Evolutionary conservation across 352 stramenopile species (phyloP).

Genomic region (Phytophthora multivora): DNA sequence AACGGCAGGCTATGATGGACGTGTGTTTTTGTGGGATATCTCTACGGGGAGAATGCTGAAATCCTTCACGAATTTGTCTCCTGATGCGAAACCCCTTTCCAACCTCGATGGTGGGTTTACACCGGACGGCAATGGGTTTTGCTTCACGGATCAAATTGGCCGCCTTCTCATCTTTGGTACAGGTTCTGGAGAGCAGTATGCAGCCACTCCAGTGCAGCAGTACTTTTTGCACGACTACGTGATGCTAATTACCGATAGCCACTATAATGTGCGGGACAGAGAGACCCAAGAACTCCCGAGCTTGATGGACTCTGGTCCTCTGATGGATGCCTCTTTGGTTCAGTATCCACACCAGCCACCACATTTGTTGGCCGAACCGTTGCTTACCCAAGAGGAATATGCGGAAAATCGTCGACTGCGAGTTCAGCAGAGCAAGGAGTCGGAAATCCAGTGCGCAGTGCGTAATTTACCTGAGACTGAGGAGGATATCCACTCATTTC

Average conservation of each 20-base stretch:
- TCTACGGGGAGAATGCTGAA: constrained; percentile 66
- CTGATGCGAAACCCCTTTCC: constrained; percentile 60
- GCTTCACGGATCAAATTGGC: constrained; percentile 85
- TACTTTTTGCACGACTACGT: constrained; percentile 92
- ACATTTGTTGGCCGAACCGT: constrained; percentile 49
- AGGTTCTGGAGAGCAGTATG: constrained; percentile 68
- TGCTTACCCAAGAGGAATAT: constrained; percentile 50
- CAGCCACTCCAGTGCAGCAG: constrained; percentile 75
- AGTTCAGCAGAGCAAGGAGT: constrained; percentile 71
- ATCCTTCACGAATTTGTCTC: constrained; percentile 61
- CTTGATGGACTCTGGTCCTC: constrained; percentile 75
- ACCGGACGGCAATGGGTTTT: constrained; percentile 68
- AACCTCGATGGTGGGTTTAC: constrained; percentile 83
- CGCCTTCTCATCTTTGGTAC: constrained; percentile 81
- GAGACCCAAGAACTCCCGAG: constrained; percentile 87
- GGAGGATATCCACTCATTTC: constrained; percentile 57
- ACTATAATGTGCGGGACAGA: constrained; percentile 90
- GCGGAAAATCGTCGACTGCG: constrained; percentile 67
- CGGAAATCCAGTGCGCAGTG: constrained; percentile 65
- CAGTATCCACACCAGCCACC: constrained; percentile 80
- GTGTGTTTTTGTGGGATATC: constrained; percentile 88
- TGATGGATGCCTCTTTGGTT: constrained; percentile 78
- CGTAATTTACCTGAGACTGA: constrained; percentile 50
- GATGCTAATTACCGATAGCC: constrained; percentile 84
- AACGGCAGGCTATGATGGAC: constrained; percentile 84